phyloP scores from a whole-genome alignment of 352 stramenopile genomes.

The Phytophthora megakarya region DNA sequence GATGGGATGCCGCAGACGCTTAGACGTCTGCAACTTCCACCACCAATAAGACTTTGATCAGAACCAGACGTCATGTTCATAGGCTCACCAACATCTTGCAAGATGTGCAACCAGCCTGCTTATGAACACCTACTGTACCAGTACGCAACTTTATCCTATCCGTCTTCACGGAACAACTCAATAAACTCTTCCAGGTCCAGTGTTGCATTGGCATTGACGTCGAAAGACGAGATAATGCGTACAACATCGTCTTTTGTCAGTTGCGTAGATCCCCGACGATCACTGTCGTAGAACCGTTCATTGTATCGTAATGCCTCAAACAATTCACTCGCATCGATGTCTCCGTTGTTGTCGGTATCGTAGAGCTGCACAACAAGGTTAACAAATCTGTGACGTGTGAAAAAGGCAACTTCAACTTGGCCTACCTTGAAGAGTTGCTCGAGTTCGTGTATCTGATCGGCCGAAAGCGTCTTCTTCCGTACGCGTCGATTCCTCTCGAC shows the following conservation, averaged over 20 bases:
- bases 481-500: slow-evolving; percentile 56
- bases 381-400: slow-evolving; percentile 29
- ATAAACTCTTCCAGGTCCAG: slow-evolving; percentile 82
- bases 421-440: slow-evolving; percentile 61
- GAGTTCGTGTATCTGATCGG: slow-evolving; percentile 63
- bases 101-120: slow-evolving; percentile 21
- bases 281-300: slow-evolving; percentile 69
- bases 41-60: slow-evolving; percentile 13
- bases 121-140: neutral
- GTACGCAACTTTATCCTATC: slow-evolving; percentile 28
- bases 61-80: slow-evolving; percentile 24
- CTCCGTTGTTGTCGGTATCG: slow-evolving; percentile 66
- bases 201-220: slow-evolving; percentile 72
- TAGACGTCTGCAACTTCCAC: slow-evolving; percentile 23
- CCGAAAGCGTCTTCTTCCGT: slow-evolving; percentile 60
- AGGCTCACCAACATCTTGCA: slow-evolving; percentile 10
- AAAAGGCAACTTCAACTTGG: slow-evolving; percentile 36
- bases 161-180: slow-evolving; percentile 77
- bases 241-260: slow-evolving; percentile 66
- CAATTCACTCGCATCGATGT: slow-evolving; percentile 73
- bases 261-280: slow-evolving; percentile 29
- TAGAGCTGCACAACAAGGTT: slow-evolving; percentile 45
- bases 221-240: slow-evolving; percentile 78
- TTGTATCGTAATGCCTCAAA: slow-evolving; percentile 74
- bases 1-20: slow-evolving; percentile 29